phyloP scores from a whole-genome alignment of 257 asterid species.

The Capsicum chinense region DNA sequence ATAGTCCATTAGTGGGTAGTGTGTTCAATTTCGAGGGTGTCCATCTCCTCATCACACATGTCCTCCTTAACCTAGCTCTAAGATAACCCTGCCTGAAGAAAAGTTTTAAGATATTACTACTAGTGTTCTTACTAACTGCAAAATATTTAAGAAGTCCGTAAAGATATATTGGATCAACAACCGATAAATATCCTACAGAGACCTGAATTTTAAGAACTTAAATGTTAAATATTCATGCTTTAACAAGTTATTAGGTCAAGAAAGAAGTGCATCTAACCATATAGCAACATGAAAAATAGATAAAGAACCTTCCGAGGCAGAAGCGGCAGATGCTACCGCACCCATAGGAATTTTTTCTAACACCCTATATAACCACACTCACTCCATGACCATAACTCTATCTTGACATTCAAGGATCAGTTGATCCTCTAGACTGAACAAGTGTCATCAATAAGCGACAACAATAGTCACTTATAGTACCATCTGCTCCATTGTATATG shows the following conservation, averaged over 20 bases:
- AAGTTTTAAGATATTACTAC: neutral
- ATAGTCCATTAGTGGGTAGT: neutral
- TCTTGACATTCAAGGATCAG: neutral
- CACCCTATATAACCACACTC: neutral
- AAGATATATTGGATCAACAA: neutral
- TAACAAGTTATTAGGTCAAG: neutral
- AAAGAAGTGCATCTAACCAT: neutral
- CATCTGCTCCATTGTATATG: neutral
- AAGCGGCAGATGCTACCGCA: neutral
- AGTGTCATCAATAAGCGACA: neutral
- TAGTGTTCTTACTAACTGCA: neutral
- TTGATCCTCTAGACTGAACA: neutral
- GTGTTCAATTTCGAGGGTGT: neutral
- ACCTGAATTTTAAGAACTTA: constrained; percentile 1
- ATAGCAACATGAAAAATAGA: neutral
- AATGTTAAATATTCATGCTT: neutral
- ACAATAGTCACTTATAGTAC: neutral
- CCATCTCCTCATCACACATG: neutral
- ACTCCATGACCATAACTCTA: neutral
- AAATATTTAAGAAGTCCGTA: neutral
- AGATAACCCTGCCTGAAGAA: neutral
- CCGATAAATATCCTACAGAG: neutral
- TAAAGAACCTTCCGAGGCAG: neutral
- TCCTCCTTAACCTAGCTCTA: neutral
- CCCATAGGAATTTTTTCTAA: neutral